Evolutionary conservation across 1,284 basidiomycete species (phyloP), one percentile per base, ranked within the genome.

Genomic region (Pulveroboletus sp.): DNA sequence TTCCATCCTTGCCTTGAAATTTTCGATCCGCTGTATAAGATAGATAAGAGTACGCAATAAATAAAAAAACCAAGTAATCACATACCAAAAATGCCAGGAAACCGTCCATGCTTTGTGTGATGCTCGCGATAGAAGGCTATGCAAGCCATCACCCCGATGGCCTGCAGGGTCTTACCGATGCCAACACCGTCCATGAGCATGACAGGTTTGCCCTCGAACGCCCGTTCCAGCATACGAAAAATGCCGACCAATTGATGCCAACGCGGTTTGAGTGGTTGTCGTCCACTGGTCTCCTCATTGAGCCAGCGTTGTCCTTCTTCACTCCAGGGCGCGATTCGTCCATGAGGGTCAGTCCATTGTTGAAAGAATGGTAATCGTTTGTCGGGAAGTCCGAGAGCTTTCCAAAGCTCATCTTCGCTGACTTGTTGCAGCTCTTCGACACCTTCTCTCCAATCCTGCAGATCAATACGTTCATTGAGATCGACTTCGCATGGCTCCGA

Each of bases 191-290:
- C 51, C 54, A 58, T 57, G 5, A 58, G 33, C 0, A 58, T 13
- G 7, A 57, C 32, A 0, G 54, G 51, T 15, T 57, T 48, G 0
- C 40, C 44, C 17, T 58, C 44, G n/a, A 58, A 58, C 0, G 29
- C 41, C 0, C 40, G 13, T 15, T 56, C 9, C 6, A 58, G 17
- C 35, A 53, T 53, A 0, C 42, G 16, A n/a, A 17, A 56, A 4
- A 58, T 56, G 1, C 54, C 54, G 1, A 58, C 44, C 3, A 58
- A 6, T 21, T 58, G 57, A 40, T 58, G 57, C 57, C 54, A 58
- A 1, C 26, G 41, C 1, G 52, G 46, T 7, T 9, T 10, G 12
- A 53, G 19, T 7, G 4, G 19, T 13, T 41, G 8, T 6, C 10
- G 11, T 24, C 11, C 8, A 4, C 11, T 9, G 21, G 21, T 21